A percentile compares a stretch with the other conserved stretches of the same genome.
These are phyloP conservation scores for Trichoderma parareesei DNA, from an alignment of 495 filamentous ascomycete genomes.

Conservation along the genomic window DNA sequence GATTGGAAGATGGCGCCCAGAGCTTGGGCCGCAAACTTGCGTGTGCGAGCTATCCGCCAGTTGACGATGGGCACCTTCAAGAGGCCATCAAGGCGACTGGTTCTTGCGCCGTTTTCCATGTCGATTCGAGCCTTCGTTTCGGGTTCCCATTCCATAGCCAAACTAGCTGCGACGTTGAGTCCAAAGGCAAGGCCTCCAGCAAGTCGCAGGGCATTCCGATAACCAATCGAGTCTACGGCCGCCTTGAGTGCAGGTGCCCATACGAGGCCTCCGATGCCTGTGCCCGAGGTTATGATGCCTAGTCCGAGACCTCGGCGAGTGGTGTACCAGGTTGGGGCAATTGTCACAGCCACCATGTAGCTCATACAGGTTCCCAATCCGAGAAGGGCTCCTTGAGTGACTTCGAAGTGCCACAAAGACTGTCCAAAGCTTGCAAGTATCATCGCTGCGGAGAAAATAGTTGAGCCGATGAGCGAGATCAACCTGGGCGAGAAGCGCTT, in stretches of 20 bases:
- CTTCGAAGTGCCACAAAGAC: slow-evolving; percentile 63
- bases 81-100: slow-evolving; percentile 11
- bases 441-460: slow-evolving; percentile 33
- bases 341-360: slow-evolving; percentile 62
- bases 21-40: slow-evolving; percentile 29
- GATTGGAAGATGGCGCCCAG: slow-evolving; percentile 28
- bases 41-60: slow-evolving; percentile 24
- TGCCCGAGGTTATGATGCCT: slow-evolving; percentile 62
- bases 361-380: slow-evolving; percentile 69
- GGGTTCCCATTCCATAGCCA: slow-evolving; percentile 27
- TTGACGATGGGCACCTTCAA: slow-evolving; percentile 22
- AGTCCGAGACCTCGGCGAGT: slow-evolving; percentile 62
- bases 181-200: slow-evolving; percentile 27
- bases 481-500: slow-evolving; percentile 29
- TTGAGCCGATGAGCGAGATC: slow-evolving; percentile 33
- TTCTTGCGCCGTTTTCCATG: background rate
- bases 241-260: slow-evolving; percentile 34
- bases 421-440: slow-evolving; percentile 61
- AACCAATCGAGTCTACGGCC: slow-evolving; percentile 26
- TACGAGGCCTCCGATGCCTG: slow-evolving; percentile 64
- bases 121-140: slow-evolving; percentile 12
- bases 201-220: slow-evolving; percentile 33
- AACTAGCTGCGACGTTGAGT: slow-evolving; percentile 20
- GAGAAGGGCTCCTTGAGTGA: slow-evolving; percentile 70
- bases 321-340: slow-evolving; percentile 77